These are phyloP conservation scores for Arxiozyma bovina DNA, from an alignment of 1,139 yeast species.

Conservation along the genomic window DNA sequence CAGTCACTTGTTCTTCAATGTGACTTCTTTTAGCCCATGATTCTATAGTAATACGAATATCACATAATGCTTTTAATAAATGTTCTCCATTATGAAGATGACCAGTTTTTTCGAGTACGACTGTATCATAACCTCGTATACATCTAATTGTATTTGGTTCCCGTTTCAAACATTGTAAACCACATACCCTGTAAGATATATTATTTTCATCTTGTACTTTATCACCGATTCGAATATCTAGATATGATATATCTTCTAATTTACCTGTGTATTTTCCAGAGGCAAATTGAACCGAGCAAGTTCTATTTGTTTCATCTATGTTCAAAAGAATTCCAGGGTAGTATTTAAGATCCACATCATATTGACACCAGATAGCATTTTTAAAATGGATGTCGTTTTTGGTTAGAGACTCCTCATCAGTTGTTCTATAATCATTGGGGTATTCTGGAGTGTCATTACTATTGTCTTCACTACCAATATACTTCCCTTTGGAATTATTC, in stretches of 20 bases:
- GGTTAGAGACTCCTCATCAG: constrained; percentile 15
- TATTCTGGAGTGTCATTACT: background rate
- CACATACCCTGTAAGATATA: constrained; percentile 38
- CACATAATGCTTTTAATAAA: background rate
- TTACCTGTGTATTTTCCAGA: constrained; percentile 15
- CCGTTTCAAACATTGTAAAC: constrained; percentile 32
- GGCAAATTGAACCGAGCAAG: constrained; percentile 22
- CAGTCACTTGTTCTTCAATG: constrained; percentile 5
- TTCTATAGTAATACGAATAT: constrained; percentile 16
- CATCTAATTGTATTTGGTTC: constrained; percentile 35
- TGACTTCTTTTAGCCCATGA: constrained; percentile 29
- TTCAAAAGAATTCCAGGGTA: constrained; percentile 31
- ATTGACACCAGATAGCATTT: constrained; percentile 33
- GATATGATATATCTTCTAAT: constrained; percentile 23
- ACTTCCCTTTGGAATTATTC: background rate
- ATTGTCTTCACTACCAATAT: background rate
- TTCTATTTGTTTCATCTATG: constrained; percentile 14
- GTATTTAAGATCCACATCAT: constrained; percentile 25
- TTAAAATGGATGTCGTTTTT: constrained; percentile 25
- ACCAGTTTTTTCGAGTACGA: constrained; percentile 32
- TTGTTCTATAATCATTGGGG: constrained; percentile 11
- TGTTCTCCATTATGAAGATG: constrained; percentile 18
- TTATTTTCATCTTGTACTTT: constrained; percentile 26
- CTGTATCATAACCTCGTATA: constrained; percentile 50
- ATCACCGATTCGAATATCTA: constrained; percentile 40